Evolutionary conservation across 352 stramenopile genomes (phyloP), one percentile per base, ranked within the genome.

Genomic region (Saprolegnia diclina): DNA sequence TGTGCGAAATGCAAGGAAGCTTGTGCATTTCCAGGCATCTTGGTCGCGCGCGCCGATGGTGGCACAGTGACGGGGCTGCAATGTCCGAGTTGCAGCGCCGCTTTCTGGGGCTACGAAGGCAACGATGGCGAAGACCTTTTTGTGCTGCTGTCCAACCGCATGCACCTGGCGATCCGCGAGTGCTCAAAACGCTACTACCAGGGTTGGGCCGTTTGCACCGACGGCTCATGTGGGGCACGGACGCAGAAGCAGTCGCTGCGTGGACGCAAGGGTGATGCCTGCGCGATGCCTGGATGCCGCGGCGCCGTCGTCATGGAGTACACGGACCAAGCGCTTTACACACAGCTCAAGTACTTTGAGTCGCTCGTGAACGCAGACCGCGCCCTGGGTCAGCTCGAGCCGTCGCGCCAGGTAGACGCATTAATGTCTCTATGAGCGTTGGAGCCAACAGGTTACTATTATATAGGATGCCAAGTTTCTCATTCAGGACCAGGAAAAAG

Each of bases 281-380:
- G 97, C 72, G 91, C 97, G 38, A 84, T 85, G 24, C 76, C 73
- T 14, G 90, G 93, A 44, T 99, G 97, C 82, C 94, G 92, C 70
- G 95, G 95, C 14, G 81, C 83, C 4, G 88, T 98, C 50, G 82
- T 74, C 37, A 79, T 92, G 67, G 87, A 98, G 71, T 97, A 91
- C 66, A 85, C 87, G 0, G 94, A 98, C 72, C 86, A 80, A 56
- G 78, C 81, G 19, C 76, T 99, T 22, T 97, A 98, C 71, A 98
- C 89, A 21, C 97, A 99, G 75, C 86, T 99, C 52, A 98, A 99
- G 77, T 99, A 97, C 73, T 95, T 98, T 64, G 92, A 98, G 74
- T 91, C 91, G 26, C 83, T 99, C 10, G 98, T 99, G 65, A 92
- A 99, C 76, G 71, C 97, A 14, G 82, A 96, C 21, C 94, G 89